Evolutionary conservation across 1,284 basidiomycete genomes (phyloP).

Genomic region (Heliocybe sulcata): DNA sequence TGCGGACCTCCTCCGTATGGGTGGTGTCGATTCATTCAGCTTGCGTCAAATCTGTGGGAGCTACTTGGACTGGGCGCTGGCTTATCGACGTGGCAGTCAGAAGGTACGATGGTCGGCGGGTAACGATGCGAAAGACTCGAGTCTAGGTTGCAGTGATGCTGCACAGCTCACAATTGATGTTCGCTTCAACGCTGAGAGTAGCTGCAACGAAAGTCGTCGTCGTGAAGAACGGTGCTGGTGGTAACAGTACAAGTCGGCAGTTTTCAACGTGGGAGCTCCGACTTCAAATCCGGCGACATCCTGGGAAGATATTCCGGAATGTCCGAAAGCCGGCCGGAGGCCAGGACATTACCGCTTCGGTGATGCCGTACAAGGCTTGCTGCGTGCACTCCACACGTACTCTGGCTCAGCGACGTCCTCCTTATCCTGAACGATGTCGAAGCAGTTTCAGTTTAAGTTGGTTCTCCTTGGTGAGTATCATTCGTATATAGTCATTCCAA

Average conservation of each 20-base stretch:
- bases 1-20: slow-evolving; percentile 67
- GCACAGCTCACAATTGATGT: not conserved
- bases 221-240: not conserved
- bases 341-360: not conserved
- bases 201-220: not conserved
- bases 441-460: slow-evolving; percentile 86
- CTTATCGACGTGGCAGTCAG: slow-evolving; percentile 1
- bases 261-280: not conserved
- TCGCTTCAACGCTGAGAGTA: not conserved
- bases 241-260: not conserved
- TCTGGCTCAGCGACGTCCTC: slow-evolving; percentile 5
- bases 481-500: slow-evolving; percentile 7
- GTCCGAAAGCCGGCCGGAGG: not conserved
- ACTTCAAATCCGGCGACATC: too few species aligned
- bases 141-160: not conserved
- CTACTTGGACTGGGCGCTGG: not conserved
- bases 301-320: not conserved
- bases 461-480: slow-evolving; percentile 73
- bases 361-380: slow-evolving; percentile 10
- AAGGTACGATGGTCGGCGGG: not conserved
- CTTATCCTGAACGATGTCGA: slow-evolving; percentile 53
- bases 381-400: slow-evolving; percentile 15
- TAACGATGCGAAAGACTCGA: not conserved
- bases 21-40: slow-evolving; percentile 78
- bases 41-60: not conserved